phyloP scores from a whole-genome alignment of 2,329 filamentous ascomycete species.

The Decorospora gaudefroyi region DNA sequence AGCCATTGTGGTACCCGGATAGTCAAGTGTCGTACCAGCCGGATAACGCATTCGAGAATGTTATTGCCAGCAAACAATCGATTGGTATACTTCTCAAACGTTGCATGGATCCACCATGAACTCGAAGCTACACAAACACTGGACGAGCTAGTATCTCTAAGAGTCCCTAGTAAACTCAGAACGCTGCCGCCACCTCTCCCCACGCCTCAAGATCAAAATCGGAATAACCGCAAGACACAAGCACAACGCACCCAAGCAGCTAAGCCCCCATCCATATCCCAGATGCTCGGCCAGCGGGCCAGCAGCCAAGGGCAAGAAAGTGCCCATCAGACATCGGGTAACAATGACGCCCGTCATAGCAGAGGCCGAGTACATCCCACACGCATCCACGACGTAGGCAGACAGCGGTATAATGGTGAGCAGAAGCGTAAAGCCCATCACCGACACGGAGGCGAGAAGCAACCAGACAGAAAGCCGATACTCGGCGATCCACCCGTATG shows the following conservation, averaged over 20 bases:
- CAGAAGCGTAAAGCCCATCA: slow-evolving; percentile 55
- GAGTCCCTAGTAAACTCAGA: slow-evolving; percentile 54
- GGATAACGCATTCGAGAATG: no score
- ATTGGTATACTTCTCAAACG: no score
- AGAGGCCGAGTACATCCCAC: slow-evolving; percentile 60
- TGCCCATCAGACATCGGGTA: slow-evolving; percentile 60
- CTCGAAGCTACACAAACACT: no score
- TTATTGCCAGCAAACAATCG: no score
- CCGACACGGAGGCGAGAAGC: slow-evolving; percentile 52
- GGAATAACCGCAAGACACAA: slow-evolving; percentile 58
- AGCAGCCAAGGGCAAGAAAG: slow-evolving; percentile 60
- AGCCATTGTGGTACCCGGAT: no score
- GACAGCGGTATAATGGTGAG: slow-evolving; percentile 57
- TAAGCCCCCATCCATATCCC: slow-evolving; percentile 60
- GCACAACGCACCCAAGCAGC: slow-evolving; percentile 51
- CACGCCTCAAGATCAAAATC: slow-evolving; percentile 57
- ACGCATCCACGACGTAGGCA: slow-evolving; percentile 63
- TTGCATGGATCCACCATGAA: neutral
- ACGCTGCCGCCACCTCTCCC: slow-evolving; percentile 57
- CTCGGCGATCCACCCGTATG: slow-evolving; percentile 60
- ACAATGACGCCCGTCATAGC: slow-evolving; percentile 63
- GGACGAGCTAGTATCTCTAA: slow-evolving; percentile 4
- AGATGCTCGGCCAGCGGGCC: slow-evolving; percentile 55
- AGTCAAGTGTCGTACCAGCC: no score
- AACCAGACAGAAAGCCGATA: slow-evolving; percentile 50